Conservation (phyloP, 179 eudicot genomes). For the Beta lomatogona region DNA sequence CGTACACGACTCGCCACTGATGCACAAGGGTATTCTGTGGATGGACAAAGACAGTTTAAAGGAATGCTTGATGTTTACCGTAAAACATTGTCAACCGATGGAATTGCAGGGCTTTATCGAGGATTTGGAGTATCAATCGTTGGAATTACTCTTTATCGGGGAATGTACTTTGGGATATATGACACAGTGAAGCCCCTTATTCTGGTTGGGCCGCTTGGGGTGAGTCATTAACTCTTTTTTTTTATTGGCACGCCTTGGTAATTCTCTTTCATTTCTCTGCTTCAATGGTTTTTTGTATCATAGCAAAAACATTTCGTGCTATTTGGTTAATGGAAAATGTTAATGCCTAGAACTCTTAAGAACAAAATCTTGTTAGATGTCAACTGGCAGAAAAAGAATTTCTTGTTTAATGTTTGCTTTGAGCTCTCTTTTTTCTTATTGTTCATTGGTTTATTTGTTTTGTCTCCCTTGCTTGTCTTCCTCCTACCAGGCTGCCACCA, state of each 20-base stretch:
- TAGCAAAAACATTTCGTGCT: background rate
- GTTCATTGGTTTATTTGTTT: background rate
- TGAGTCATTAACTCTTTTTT: conserved; percentile 26
- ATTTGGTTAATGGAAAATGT: background rate
- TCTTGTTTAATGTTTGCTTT: background rate
- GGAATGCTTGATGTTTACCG: conserved; percentile 88
- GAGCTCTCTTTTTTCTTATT: background rate
- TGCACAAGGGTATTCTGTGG: conserved; percentile 45
- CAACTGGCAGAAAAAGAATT: background rate
- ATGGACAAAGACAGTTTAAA: conserved; percentile 62
- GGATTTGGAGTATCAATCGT: conserved; percentile 86
- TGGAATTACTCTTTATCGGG: conserved; percentile 96
- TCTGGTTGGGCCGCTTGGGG: conserved; percentile 84
- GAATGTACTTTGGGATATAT: conserved; percentile 93
- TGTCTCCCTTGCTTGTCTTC: background rate
- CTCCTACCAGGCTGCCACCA: background rate
- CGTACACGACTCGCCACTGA: conserved; percentile 88
- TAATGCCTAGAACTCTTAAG: conserved; percentile 7
- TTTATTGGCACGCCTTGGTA: background rate
- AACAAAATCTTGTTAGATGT: background rate
- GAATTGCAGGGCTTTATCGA: conserved; percentile 80
- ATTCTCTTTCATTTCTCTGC: background rate
- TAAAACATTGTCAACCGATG: conserved; percentile 83
- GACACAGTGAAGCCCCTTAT: conserved; percentile 90
- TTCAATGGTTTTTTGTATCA: background rate